A percentile compares a stretch with the other conserved stretches of the same genome.
phyloP scores from a whole-genome alignment of 495 filamentous ascomycete genomes.

The Annulohypoxylon maeteangense region DNA sequence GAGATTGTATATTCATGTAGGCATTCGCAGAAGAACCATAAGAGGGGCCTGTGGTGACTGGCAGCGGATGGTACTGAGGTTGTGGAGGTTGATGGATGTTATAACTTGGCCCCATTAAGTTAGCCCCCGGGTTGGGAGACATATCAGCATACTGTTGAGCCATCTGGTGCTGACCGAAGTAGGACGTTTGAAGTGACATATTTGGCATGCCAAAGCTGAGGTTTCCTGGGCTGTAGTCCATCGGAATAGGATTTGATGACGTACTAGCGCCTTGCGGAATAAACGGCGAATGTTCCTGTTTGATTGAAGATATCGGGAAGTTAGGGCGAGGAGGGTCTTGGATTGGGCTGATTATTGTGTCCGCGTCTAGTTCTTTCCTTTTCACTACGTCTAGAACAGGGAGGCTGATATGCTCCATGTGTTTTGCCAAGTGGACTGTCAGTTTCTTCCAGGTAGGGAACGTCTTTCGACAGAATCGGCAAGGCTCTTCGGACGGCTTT shows the following conservation, averaged over 20 bases:
- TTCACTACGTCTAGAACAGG: slow-evolving; percentile 83
- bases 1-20: slow-evolving; percentile 20
- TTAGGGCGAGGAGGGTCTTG: slow-evolving; percentile 61
- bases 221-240: slow-evolving; percentile 35
- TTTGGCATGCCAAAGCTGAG: slow-evolving; percentile 32
- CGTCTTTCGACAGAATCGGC: slow-evolving; percentile 87
- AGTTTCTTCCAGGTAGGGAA: slow-evolving; percentile 93
- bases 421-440: slow-evolving; percentile 92
- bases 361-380: slow-evolving; percentile 63
- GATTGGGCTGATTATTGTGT: slow-evolving; percentile 72
- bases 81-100: slow-evolving; percentile 35
- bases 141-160: slow-evolving; percentile 32
- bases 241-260: slow-evolving; percentile 18
- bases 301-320: slow-evolving; percentile 51
- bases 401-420: slow-evolving; percentile 94
- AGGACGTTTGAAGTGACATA: slow-evolving; percentile 27
- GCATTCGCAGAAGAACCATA: slow-evolving; percentile 20
- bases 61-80: slow-evolving; percentile 35
- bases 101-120: slow-evolving; percentile 39
- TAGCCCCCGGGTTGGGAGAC: slow-evolving; percentile 25
- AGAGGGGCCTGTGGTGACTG: slow-evolving; percentile 36
- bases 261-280: slow-evolving; percentile 22
- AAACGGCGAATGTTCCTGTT: slow-evolving; percentile 46
- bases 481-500: slow-evolving; percentile 80
- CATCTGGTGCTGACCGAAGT: slow-evolving; percentile 35